Evolutionary conservation across 2,329 filamentous ascomycete species (phyloP).

Genomic region (Tolypocladium inflatum): DNA sequence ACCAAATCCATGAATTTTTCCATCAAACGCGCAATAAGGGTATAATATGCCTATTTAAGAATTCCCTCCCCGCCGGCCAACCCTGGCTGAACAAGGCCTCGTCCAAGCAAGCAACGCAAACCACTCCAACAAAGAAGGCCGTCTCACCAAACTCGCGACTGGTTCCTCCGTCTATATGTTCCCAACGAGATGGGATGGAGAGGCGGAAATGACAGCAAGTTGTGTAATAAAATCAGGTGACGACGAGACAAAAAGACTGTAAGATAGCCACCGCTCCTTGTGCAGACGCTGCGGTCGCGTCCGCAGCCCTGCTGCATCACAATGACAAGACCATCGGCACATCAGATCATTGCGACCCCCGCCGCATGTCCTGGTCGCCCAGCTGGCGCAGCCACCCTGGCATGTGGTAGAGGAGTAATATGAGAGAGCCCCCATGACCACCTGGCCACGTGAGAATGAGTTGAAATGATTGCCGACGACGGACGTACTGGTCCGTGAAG

Average conservation of each 20-base stretch:
- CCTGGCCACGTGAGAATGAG: neutral
- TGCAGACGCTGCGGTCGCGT: neutral
- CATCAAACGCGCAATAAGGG: neutral
- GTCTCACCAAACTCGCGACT: neutral
- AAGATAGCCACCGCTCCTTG: neutral
- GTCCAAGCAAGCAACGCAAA: neutral
- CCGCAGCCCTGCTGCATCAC: neutral
- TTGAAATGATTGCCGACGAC: neutral
- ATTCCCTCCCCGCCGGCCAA: neutral
- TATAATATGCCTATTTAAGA: constrained; percentile 1
- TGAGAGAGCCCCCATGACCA: neutral
- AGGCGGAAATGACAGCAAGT: neutral
- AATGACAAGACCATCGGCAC: no score
- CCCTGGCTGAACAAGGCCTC: neutral
- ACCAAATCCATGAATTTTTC: neutral
- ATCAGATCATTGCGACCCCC: neutral
- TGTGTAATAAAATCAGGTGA: neutral
- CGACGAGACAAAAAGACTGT: neutral
- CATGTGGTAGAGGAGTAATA: neutral
- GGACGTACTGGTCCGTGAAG: no score
- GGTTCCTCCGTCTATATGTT: neutral
- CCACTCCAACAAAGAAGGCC: neutral
- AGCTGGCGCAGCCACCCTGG: neutral
- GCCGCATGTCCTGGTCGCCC: neutral
- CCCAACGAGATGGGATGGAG: neutral